phyloP scores from a whole-genome alignment of 2,329 filamentous ascomycete species.

The Trematosphaeria pertusa region DNA sequence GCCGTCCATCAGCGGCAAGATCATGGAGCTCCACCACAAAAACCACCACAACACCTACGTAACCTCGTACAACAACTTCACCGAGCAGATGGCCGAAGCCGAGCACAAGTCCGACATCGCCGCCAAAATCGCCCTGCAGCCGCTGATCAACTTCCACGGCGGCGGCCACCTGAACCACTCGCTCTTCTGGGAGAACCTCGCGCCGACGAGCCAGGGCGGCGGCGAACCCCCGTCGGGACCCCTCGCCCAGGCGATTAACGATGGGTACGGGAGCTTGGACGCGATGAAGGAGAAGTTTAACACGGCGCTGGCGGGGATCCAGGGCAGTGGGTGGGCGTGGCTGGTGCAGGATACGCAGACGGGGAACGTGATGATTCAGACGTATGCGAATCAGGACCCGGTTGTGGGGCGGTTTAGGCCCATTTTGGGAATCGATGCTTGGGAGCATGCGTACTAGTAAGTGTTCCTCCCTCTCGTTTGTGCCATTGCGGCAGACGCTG shows the following conservation, averaged over 20 bases:
- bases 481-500: conserved; percentile 6
- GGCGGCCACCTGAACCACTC: conserved; percentile 72
- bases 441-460: conserved; percentile 94
- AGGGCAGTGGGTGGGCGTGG: conserved; percentile 71
- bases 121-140: conserved; percentile 62
- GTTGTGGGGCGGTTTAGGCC: conserved; percentile 84
- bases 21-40: conserved; percentile 95
- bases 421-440: conserved; percentile 88
- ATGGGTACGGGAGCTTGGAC: conserved; percentile 65
- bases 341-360: conserved; percentile 68
- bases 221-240: conserved; percentile 67
- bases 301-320: conserved; percentile 67
- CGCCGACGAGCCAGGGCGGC: conserved; percentile 70
- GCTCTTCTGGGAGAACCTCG: conserved; percentile 74
- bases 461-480: too few species aligned
- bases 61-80: conserved; percentile 82
- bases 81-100: conserved; percentile 72
- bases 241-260: conserved; percentile 65
- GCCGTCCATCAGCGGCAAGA: conserved; percentile 80
- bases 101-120: conserved; percentile 61
- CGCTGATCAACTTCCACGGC: conserved; percentile 71
- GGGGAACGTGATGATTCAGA: conserved; percentile 67
- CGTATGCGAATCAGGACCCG: conserved; percentile 87
- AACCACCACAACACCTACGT: conserved; percentile 96
- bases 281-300: conserved; percentile 70